phyloP scores from a whole-genome alignment of 192 early-diverging fungal genomes.

The Phlyctochytrium bullatum region DNA sequence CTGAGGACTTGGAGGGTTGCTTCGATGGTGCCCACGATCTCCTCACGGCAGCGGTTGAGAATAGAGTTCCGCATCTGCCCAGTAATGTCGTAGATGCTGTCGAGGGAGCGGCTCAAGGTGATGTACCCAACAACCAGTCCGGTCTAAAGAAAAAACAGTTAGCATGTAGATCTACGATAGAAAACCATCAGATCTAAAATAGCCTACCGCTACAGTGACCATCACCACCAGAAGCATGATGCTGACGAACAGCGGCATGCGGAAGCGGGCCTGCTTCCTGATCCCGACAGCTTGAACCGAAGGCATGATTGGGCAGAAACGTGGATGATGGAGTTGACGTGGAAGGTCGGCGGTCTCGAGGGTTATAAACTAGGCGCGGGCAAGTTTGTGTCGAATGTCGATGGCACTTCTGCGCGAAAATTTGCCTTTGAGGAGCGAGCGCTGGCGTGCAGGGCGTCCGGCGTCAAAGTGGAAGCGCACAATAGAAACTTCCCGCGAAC shows the following conservation, averaged over 20 bases:
- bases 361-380: no score
- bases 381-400: no score
- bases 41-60: not conserved
- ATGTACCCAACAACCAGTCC: not conserved
- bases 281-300: not conserved
- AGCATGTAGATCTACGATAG: no score
- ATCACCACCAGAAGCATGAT: not conserved
- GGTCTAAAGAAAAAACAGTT: not conserved
- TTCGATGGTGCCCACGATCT: not conserved
- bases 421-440: no score
- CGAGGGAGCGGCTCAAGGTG: not conserved
- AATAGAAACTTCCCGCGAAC: no score
- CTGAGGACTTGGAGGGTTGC: not conserved
- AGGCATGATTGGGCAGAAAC: no score
- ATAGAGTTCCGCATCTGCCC: not conserved
- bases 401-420: no score
- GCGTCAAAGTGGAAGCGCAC: no score
- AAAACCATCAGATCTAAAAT: no score
- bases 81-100: constrained; percentile 3
- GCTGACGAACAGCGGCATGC: not conserved
- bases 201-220: not conserved
- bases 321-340: no score
- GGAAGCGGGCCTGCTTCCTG: not conserved
- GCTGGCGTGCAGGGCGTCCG: no score
- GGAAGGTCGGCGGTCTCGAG: no score